These are phyloP conservation scores for Mucor irregularis DNA, from an alignment of 371 early-diverging fungal genomes.

Conservation along the genomic window DNA sequence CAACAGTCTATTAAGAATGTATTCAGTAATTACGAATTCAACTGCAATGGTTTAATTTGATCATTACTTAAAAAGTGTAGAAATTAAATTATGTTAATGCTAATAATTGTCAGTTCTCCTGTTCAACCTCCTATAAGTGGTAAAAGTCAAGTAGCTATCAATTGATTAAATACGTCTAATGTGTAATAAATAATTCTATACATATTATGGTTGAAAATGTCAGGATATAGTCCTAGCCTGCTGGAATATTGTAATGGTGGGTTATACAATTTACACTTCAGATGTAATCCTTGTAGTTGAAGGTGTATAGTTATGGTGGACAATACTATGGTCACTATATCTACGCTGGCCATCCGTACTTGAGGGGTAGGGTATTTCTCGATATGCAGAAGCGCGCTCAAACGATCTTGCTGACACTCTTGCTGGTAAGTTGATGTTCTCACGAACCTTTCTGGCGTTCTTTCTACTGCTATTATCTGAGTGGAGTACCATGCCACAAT, in stretches of 20 bases:
- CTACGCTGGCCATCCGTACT: background rate
- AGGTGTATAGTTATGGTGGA: background rate
- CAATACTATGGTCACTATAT: background rate
- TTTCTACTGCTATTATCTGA: slow-evolving; percentile 8
- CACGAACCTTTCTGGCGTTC: background rate
- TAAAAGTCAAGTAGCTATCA: no score
- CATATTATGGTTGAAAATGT: no score
- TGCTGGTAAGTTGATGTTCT: background rate
- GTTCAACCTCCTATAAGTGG: no score
- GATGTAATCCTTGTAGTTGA: slow-evolving; percentile 7
- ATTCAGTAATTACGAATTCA: background rate
- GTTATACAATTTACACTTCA: background rate
- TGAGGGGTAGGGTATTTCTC: slow-evolving; percentile 1
- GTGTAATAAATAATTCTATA: no score
- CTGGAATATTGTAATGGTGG: background rate
- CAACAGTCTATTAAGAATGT: no score
- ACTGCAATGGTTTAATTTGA: background rate
- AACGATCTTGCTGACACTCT: slow-evolving; percentile 5
- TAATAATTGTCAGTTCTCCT: no score
- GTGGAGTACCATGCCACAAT: slow-evolving; percentile 36
- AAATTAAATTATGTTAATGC: no score
- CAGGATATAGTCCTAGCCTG: slow-evolving; percentile 2
- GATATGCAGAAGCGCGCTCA: background rate
- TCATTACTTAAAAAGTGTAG: no score
- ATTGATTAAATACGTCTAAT: no score